These are phyloP conservation scores for Thymus quinquecostatus DNA, from an alignment of 257 asterid species.

Conservation along the genomic window DNA sequence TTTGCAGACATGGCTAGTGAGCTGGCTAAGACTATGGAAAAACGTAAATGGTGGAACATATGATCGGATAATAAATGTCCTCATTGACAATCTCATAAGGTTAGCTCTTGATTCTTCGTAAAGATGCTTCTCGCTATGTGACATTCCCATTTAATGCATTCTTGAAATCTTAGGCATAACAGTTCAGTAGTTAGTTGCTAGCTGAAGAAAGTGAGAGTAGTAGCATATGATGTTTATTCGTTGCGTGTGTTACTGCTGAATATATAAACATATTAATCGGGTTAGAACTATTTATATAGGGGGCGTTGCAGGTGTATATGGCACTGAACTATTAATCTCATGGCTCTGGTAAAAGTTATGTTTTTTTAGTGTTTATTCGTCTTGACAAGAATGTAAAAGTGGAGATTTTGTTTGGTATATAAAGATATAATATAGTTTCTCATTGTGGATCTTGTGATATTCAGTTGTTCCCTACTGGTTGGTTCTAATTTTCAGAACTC, in stretches of 20 bases:
- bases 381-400: too few species aligned
- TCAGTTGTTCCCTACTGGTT: too few species aligned
- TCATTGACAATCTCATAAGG: neutral
- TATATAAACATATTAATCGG: neutral
- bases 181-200: neutral
- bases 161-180: neutral
- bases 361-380: neutral
- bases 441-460: too few species aligned
- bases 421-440: too few species aligned
- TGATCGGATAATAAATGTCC: constrained; percentile 22
- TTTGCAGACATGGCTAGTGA: constrained; percentile 71
- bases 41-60: constrained; percentile 87
- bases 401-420: too few species aligned
- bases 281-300: neutral
- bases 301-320: neutral
- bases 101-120: neutral
- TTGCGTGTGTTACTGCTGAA: neutral
- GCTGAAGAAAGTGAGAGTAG: neutral
- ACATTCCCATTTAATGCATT: neutral
- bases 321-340: too few species aligned
- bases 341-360: too few species aligned
- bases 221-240: neutral
- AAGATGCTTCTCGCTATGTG: neutral
- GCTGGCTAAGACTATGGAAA: constrained; percentile 82
- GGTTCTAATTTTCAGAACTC: too few species aligned